phyloP scores from a whole-genome alignment of 169 alveolate species.

The Cryptosporidium parvum region DNA sequence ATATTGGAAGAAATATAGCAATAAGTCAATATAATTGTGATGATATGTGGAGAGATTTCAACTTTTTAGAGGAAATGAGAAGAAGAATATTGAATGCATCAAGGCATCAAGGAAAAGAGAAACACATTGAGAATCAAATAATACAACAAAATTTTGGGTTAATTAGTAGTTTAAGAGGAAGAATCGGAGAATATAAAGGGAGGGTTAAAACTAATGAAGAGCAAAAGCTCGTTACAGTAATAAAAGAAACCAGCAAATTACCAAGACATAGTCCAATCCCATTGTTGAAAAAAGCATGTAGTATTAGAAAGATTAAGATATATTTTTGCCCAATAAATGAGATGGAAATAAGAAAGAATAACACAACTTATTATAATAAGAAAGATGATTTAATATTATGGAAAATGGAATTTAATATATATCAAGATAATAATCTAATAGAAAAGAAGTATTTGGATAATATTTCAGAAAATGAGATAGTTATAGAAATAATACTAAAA shows the following conservation, averaged over 20 bases:
- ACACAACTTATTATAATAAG: constrained; percentile 58
- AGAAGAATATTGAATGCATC: constrained; percentile 14
- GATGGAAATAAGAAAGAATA: constrained; percentile 53
- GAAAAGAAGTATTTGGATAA: constrained; percentile 4
- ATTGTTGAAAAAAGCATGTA: constrained; percentile 52
- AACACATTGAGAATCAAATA: background rate
- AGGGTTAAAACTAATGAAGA: background rate
- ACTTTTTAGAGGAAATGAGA: constrained; percentile 33
- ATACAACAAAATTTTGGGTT: background rate
- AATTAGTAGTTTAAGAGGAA: background rate
- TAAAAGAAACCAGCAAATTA: constrained; percentile 7
- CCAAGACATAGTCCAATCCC: constrained; percentile 40
- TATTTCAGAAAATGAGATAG: constrained; percentile 28
- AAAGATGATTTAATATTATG: constrained; percentile 31
- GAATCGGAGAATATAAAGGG: background rate
- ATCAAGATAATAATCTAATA: background rate
- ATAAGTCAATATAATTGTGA: constrained; percentile 26
- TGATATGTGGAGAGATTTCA: constrained; percentile 35
- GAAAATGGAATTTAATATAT: constrained; percentile 45
- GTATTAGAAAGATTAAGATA: constrained; percentile 36
- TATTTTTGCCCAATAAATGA: constrained; percentile 61
- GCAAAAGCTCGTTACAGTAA: background rate
- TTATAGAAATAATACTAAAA: background rate
- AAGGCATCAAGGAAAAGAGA: background rate
- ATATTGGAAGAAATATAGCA: constrained; percentile 12